Evolutionary conservation across 495 filamentous ascomycete species (phyloP).

Genomic region (Cercophora newfieldiana): DNA sequence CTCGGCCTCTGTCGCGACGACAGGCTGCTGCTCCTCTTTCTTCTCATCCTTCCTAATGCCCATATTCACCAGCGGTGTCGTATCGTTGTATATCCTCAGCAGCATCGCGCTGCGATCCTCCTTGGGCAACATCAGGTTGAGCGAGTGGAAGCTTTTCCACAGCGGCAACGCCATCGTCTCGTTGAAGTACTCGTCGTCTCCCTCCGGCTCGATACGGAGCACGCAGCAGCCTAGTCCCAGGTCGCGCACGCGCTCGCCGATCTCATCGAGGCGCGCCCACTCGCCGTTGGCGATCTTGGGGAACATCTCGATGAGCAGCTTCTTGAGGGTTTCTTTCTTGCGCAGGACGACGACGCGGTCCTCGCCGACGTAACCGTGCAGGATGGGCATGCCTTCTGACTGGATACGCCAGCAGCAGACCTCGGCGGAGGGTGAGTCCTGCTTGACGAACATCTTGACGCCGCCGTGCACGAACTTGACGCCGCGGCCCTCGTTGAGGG

Average conservation of each 20-base stretch:
- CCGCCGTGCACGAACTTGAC: slow-evolving; percentile 96
- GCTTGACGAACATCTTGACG: slow-evolving; percentile 98
- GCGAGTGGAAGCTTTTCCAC: slow-evolving; percentile 81
- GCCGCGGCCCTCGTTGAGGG: slow-evolving; percentile 78
- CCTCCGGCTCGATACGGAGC: slow-evolving; percentile 72
- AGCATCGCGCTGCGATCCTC: slow-evolving; percentile 93
- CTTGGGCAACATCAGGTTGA: slow-evolving; percentile 97
- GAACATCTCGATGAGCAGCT: slow-evolving; percentile 91
- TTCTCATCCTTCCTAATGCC: slow-evolving; percentile 46
- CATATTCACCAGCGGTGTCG: slow-evolving; percentile 66
- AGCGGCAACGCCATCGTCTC: slow-evolving; percentile 86
- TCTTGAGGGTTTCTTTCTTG: slow-evolving; percentile 72
- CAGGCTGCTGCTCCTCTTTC: slow-evolving; percentile 25
- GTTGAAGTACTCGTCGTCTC: slow-evolving; percentile 65
- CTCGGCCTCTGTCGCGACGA: slow-evolving; percentile 25
- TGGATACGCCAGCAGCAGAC: slow-evolving; percentile 95
- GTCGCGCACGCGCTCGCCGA: slow-evolving; percentile 75
- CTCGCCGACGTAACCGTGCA: slow-evolving; percentile 84
- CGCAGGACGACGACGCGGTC: slow-evolving; percentile 71
- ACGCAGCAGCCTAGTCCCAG: slow-evolving; percentile 92
- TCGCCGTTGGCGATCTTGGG: slow-evolving; percentile 69
- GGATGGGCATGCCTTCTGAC: slow-evolving; percentile 83
- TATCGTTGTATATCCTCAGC: slow-evolving; percentile 85
- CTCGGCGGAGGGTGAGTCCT: slow-evolving; percentile 80
- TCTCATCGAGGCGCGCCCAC: slow-evolving; percentile 78